A percentile compares a stretch with the other conserved stretches of the same genome.
Conservation (phyloP, 495 filamentous ascomycete genomes). For the Daldinia decipiens region DNA sequence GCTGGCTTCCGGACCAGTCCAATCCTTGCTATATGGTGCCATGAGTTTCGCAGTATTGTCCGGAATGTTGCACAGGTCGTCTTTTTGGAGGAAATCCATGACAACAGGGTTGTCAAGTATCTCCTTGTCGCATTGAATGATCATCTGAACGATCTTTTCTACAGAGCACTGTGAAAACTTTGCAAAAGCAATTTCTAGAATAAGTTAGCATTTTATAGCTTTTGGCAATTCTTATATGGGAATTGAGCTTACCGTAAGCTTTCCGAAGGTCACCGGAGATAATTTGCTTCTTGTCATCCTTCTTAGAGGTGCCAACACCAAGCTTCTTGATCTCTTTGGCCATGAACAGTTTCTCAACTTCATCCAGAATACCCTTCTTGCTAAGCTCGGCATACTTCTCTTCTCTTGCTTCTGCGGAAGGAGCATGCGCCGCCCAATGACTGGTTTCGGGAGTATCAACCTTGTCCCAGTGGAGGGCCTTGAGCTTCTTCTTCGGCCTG, state of each 20-base stretch:
- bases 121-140: conserved; percentile 93
- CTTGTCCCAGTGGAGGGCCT: conserved; percentile 99
- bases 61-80: conserved; percentile 89
- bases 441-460: conserved; percentile 93
- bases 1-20: conserved; percentile 88
- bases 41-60: conserved; percentile 91
- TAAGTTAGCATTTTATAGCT: conserved; percentile 25
- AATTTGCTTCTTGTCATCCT: conserved; percentile 96
- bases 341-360: conserved; percentile 96
- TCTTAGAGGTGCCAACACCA: conserved; percentile 72
- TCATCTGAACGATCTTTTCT: conserved; percentile 88
- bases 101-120: conserved; percentile 93
- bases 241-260: conserved; percentile 71
- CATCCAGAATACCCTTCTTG: conserved; percentile 92
- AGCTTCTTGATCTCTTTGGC: conserved; percentile 96
- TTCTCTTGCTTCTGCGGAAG: conserved; percentile 84
- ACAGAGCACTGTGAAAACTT: conserved; percentile 85
- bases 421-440: conserved; percentile 90
- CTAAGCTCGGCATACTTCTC: conserved; percentile 94
- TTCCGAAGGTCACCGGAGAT: conserved; percentile 92
- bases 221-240: not conserved
- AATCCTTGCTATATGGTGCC: conserved; percentile 95
- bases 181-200: conserved; percentile 82
- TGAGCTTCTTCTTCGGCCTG: conserved; percentile 97
- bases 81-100: conserved; percentile 95